Evolutionary conservation across 108 stramenopile species (phyloP).

Genomic region (Nitzschia sp.): DNA sequence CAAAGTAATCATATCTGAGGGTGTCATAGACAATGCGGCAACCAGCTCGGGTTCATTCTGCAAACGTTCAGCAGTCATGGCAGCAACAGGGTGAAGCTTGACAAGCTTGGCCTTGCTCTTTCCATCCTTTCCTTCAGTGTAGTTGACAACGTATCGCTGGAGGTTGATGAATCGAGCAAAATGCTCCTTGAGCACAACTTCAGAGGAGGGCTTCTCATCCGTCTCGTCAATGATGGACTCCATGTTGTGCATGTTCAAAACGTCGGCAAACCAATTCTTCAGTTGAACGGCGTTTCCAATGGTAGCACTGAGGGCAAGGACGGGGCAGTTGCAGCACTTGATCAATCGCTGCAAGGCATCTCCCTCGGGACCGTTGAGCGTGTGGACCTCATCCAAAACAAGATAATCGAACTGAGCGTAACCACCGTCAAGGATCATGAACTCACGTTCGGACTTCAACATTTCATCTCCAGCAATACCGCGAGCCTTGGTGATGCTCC

Average conservation of each 20-base stretch:
- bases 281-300: conserved; percentile 97
- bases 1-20: conserved; percentile 90
- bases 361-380: conserved; percentile 96
- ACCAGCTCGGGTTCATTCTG: conserved; percentile 69
- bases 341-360: conserved; percentile 97
- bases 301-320: conserved; percentile 97
- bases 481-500: conserved; percentile 90
- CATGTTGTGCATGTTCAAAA: conserved; percentile 85
- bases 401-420: conserved; percentile 96
- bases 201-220: conserved; percentile 35
- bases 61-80: conserved; percentile 90
- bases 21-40: conserved; percentile 91
- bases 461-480: conserved; percentile 93
- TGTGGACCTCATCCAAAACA: conserved; percentile 98
- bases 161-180: conserved; percentile 96
- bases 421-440: conserved; percentile 94
- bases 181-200: conserved; percentile 87
- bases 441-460: conserved; percentile 90
- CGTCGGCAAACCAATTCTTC: conserved; percentile 88
- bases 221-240: conserved; percentile 68
- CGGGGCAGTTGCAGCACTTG: conserved; percentile 90
- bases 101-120: conserved; percentile 75
- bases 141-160: conserved; percentile 92
- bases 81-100: conserved; percentile 94
- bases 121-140: conserved; percentile 80